Base-by-base conservation (phyloP, 2,329 filamentous ascomycete species). In the Graphilbum ipis-grandicollis region DNA sequence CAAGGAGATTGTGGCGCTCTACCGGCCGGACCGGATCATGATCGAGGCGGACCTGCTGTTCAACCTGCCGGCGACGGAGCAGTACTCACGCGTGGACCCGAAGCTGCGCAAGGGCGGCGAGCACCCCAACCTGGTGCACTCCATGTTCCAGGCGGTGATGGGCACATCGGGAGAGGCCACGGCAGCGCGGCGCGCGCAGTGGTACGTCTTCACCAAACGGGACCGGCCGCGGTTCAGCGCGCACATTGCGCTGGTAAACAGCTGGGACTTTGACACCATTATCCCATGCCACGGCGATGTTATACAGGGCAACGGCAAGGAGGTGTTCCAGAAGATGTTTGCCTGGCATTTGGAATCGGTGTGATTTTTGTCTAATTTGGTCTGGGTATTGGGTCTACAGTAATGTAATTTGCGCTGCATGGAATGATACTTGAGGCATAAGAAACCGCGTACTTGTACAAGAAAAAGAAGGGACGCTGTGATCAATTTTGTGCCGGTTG, bases 261-360 rank as follows among this genome's bases (percentile, higher is more conserved):
- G 56, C 38, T 98, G 88, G 88, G 78, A 88, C 40, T 93, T 94
- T 52, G 71, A 78, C 44, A 75, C 75, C 29, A 65, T 96, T 35
- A 75, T 98, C 41, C 85, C 88, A 1, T 96, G 88, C 54, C 90
- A 98, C 57, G 90, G 90, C 9, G 90, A 98, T 58, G 76, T 81
- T 14, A 75, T 96, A 45, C 78, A 90, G 54, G 63, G 60, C 2
- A 55, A 63, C 43, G 85, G 70, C 9, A 93, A 92, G 64, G 68
- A 67, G 10, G 62, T 81, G 14, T 93, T 88, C 46, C 61, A 68
- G 48, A 82, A 80, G 54, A 65, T 92, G 12, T 83, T 93, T 57
- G 68, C 69, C 48, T 94, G 86, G 85, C 81, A 92, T 60, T 53
- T 93, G 34, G 14, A n/a, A 28, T 5, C 8, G 26, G 6, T 7